Evolutionary conservation across 108 stramenopile genomes (phyloP), one percentile per base, ranked within the genome.

Genomic region (Cylindrotheca fusiformis): DNA sequence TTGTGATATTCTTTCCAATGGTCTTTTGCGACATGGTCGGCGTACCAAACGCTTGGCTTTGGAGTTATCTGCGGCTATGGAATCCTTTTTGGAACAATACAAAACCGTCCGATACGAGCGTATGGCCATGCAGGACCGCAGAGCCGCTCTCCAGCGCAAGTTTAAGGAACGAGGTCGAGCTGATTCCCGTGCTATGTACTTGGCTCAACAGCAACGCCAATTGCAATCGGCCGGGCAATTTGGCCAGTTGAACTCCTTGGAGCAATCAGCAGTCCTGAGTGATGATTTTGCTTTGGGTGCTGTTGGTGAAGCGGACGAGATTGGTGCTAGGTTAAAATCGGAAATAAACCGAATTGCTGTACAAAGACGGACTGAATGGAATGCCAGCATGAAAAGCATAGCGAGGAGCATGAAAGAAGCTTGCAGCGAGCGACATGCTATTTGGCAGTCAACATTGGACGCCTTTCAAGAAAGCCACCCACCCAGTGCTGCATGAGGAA

Each of bases 71-170:
- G 88, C 85, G 25, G 88, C 88, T 20, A 65, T 87, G 50, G 55
- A 79, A 1, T 75, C 90, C 30, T 91, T 88, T 64, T 61, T 78
- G 53, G 57, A 68, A 19, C 90, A 95, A 65, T 90, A 90, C 81
- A 82, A 80, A 44, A 29, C 85, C 58, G 85, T 86, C 49, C 72
- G 80, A 22, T 84, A 90, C 55, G 90, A 88, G 62, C 79, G 81
- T 48, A 71, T 79, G 83, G 93, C 93, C 31, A 88, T 91, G 60
- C 71, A 58, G 48, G 93, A 95, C 79, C 82, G 91, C 20, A 68
- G 83, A 12, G 4, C 52, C 23, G 85, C 85, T 20, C 58, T 93
- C 61, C 72, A 75, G 41, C 61, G 75, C 3, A 76, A 84, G 25
- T 58, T 47, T 18, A 83, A 86, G 48, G 83, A 85, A 32, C 80